A percentile compares a stretch with the other conserved stretches of the same genome.
phyloP scores from a whole-genome alignment of 148 eudicot genomes.

The Talinum fruticosum region DNA sequence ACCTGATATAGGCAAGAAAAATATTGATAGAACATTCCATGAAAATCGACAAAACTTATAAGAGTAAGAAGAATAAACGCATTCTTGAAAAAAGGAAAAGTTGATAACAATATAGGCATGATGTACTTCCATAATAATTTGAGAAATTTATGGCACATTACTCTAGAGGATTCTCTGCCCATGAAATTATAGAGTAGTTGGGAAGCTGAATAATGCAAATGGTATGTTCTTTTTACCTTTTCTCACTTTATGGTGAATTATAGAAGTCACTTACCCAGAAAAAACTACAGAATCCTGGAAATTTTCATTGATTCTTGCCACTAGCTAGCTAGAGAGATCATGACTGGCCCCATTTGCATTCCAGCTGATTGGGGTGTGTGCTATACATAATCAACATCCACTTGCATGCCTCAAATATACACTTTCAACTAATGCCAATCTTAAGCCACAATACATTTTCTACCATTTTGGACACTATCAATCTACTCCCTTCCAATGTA shows the following conservation, averaged over 20 bases:
- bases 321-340: not conserved
- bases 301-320: not conserved
- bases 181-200: not conserved
- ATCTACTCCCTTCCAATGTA: not conserved
- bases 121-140: not conserved
- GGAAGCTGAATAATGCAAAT: not conserved
- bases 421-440: not conserved
- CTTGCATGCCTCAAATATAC: not conserved
- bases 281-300: not conserved
- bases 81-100: not conserved
- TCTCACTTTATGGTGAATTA: not conserved
- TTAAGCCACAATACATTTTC: not conserved
- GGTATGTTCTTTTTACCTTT: not conserved
- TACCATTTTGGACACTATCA: not conserved
- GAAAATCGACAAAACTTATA: too few relatives aligned
- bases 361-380: not conserved
- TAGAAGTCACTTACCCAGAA: not conserved
- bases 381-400: conserved; percentile 8
- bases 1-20: too few relatives aligned
- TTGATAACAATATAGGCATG: not conserved
- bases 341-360: conserved; percentile 2
- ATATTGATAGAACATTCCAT: too few relatives aligned
- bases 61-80: too few relatives aligned
- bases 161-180: not conserved
- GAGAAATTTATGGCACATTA: not conserved